Base-by-base conservation (phyloP, 768 basidiomycete species). In the Hygrocybe coccinea region DNA sequence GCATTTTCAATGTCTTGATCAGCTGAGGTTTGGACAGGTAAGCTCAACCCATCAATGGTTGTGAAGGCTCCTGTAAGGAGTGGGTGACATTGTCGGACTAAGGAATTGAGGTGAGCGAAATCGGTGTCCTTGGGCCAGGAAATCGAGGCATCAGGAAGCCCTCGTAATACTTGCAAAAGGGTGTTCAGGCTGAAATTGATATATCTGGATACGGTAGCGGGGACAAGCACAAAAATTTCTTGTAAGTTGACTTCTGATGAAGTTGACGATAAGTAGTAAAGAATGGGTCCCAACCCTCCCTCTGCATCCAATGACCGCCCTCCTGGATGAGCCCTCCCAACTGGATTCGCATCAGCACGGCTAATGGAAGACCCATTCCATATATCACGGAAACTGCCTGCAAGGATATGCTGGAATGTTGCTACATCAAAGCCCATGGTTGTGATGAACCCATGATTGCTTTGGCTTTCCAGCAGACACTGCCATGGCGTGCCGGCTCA, bases 151-250 rank as follows among this genome's bases (percentile, higher is more conserved):
- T n/a, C n/a, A n/a, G n/a, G n/a, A 15, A 77, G 66, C 1, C 29
- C 35, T 3, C 61, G 46, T 1, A 77, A 63, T 1, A 64, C 66
- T 0, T 50, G 12, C 2, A 69, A 65, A 0, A 77, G 64, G 19
- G 76, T 66, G 0, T 38, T 9, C 1, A 67, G 63, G 1, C 60
- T 61, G 62, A 76, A 78, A 6, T 54, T 35, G 46, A 77, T 58
- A 56, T 79, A 79, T 0, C 67, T 61, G 0, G 64, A 62, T 19
- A 72, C 60, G 0, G 72, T 74, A 0, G 71, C 22, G 6, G 76
- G 75, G 14, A 74, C 66, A 7, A 79, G 60, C 1, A 73, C 74
- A 59, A 80, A 81, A 6, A 79, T 78, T 50, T 78, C 71, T 54
- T 74, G 70, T 1, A 79, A 64, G 22, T 63, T 69, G 24, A 69